Evolutionary conservation across 352 stramenopile species (phyloP).

Genomic region (Pythium apleroticum): DNA sequence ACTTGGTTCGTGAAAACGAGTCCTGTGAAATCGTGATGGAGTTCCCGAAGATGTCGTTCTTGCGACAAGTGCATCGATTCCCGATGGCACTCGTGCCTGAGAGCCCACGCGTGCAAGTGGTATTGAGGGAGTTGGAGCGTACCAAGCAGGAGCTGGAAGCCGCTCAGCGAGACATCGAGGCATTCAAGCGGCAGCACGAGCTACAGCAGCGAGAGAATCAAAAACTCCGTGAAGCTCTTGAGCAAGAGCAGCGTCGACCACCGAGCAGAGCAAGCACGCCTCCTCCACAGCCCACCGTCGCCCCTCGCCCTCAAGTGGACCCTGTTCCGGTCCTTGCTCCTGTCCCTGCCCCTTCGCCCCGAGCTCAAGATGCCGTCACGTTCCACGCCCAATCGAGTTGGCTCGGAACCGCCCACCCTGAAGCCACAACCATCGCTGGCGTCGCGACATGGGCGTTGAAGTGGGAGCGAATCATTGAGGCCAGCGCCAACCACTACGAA

Average conservation of each 20-base stretch:
- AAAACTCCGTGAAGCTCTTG: background rate
- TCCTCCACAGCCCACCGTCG: background rate
- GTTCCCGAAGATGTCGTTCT: background rate
- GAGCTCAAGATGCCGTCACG: background rate
- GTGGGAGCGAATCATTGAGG: constrained; percentile 4
- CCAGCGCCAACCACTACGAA: constrained; percentile 1
- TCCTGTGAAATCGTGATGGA: background rate
- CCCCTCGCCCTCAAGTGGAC: background rate
- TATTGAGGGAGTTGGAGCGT: background rate
- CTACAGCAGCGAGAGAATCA: background rate
- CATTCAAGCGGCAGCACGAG: background rate
- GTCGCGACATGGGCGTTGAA: background rate
- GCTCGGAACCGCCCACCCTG: background rate
- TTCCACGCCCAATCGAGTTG: constrained; percentile 1
- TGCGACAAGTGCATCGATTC: background rate
- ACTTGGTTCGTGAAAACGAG: background rate
- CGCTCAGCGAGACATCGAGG: background rate
- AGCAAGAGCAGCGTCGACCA: background rate
- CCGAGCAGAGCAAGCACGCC: background rate
- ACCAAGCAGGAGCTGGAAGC: background rate
- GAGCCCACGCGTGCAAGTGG: background rate
- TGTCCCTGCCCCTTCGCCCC: background rate
- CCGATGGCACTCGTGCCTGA: background rate
- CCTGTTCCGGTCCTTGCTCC: background rate
- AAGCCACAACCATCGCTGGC: background rate